Evolutionary conservation across 169 alveolate species (phyloP), one percentile per base, ranked within the genome.

Genomic region (Cryptosporidium sp.): DNA sequence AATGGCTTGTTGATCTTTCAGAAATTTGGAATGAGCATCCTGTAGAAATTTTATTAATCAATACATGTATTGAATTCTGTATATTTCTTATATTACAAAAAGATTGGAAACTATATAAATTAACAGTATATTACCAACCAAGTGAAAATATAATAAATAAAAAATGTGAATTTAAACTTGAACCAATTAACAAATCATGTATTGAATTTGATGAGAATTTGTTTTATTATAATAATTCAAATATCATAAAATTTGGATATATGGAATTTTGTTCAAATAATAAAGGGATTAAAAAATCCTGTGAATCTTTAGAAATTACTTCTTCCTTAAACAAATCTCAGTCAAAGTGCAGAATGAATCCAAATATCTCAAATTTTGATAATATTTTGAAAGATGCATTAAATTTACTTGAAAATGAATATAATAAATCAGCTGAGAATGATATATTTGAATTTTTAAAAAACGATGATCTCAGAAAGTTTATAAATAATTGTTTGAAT

Each of bases 1-100:
- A 80, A 14, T 80, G 89, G 89, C 9, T 65, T 23, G 44, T 80
- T 42, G 80, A 80, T 80, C 68, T 80, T 42, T 80, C 89, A 14
- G 51, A 44, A 14, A 39, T 18, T 26, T 80, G 80, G 89, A 67
- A 18, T 12, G 35, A 21, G 4, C 89, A 80, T 62, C 89, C 89
- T 45, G 58, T 62, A 0, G 80, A 80, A 29, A 80, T 80, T n/a
- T 31, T 65, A n/a, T 67, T 80, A 12, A 44, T 80, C 52, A 42
- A 44, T 3, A 48, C 44, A 45, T 31, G 58, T 29, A 3, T 21
- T 29, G 45, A 62, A 23, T 18, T 8, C 1, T 35, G 75, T 3
- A 29, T 51, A 21, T 45, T 80, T 21, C 31, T 80, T 26, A 29
- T 80, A 9, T 52, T 80, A 21, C 61, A 61, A 9, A 65, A 51